Base-by-base conservation (phyloP, 805 yeast genomes). In the Cyberlindnera bimundalis region DNA sequence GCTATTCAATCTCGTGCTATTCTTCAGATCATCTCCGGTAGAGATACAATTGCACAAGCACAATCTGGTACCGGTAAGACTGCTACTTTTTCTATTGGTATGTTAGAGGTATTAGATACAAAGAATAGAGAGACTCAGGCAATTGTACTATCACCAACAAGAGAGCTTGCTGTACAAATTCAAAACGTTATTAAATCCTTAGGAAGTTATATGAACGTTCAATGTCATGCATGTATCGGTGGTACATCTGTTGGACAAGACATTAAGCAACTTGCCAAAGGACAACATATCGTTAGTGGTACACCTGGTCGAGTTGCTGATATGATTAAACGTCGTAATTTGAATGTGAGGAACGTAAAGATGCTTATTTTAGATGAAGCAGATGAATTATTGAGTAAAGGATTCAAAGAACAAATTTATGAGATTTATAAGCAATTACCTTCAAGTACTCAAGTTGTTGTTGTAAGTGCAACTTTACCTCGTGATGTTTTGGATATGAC, bases 51-150 rank as follows among this genome's bases (percentile, higher is more conserved):
- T 50, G 99, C 99, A 46, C 99, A 93, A 71, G 98, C 99, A 45
- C 99, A 93, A 70, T 88, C 96, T 27, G 99, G 99, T 68, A 93
- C 99, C 36, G 99, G 99, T 69, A 93, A 93, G 72, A 93, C 99
- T 21, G 99, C 98, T 51, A 93, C 99, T 35, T 93, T 93, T 74
- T 77, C 97, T 50, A 91, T 93, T 52, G 91, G 96, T 19, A 85
- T 89, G 74, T 71, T 93, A 51, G 95, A 93, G 67, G 85, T 78
- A 49, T 76, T 93, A 40, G 96, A 91, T 55, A 71, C 81, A 42
- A 76, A 73, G 48, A 68, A 77, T 48, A 75, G 79, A 59, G 85
- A 84, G 49, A 75, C 88, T 46, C 98, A 93, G 69, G 96, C 96
- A 30, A 71, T 93, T 49, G 83, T 93, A 35, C 68, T 93, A 48